Percentiles rank a stretch among this genome's conserved stretches.
Conservation (phyloP, 106 monocot genomes). For the Allium fistulosum region DNA sequence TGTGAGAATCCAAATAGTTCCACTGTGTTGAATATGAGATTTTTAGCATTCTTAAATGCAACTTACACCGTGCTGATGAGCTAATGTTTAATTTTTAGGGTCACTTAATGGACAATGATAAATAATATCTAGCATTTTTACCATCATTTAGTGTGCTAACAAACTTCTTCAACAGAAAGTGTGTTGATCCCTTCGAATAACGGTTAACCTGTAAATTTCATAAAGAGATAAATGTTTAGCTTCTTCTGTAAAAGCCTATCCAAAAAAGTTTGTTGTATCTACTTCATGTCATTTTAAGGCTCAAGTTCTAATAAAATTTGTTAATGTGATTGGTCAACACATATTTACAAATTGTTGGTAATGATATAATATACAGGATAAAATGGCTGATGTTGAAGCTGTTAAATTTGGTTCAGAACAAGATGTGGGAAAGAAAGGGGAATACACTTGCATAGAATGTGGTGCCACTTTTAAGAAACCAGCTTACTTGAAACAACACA, state of each 20-base stretch:
- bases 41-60: too few relatives aligned
- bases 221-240: too few relatives aligned
- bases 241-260: neutral
- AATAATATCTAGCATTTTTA: too few relatives aligned
- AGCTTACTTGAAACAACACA: constrained; percentile 75
- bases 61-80: too few relatives aligned
- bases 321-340: neutral
- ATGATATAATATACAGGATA: constrained; percentile 8
- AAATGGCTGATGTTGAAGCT: constrained; percentile 3
- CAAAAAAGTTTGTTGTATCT: neutral
- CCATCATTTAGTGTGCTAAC: too few relatives aligned
- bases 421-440: neutral
- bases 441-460: constrained; percentile 41
- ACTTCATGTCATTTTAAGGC: neutral
- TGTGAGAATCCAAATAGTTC: too few relatives aligned
- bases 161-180: too few relatives aligned
- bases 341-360: neutral
- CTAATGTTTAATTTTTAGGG: too few relatives aligned
- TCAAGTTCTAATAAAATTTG: neutral
- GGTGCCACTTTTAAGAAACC: constrained; percentile 56
- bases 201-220: neutral
- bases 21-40: too few relatives aligned
- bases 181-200: neutral
- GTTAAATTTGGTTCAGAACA: neutral
- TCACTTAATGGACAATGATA: too few relatives aligned